Base-by-base conservation (phyloP, 1,139 yeast genomes). In the Magnusiomyces fungicola region DNA sequence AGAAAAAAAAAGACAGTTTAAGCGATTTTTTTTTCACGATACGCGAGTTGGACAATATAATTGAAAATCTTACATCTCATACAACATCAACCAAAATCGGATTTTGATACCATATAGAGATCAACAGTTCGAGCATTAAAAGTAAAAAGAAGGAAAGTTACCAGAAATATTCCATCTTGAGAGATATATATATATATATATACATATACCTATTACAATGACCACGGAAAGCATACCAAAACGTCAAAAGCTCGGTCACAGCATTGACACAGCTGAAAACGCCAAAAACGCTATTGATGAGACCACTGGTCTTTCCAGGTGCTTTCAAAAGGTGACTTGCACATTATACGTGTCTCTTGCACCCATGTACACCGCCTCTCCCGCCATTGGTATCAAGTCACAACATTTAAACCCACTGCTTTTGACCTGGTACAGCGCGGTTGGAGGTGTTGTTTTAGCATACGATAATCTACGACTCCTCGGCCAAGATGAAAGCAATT, bases 331-430 rank as follows among this genome's bases (percentile, higher is more conserved):
- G 42, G 78, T 83, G 49, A 74, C 80, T 41, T 74, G 88, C 2
- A 71, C 79, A 19, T 66, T 92, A 65, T 88, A 89, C 62, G 80
- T 89, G 3, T 87, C 96, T 3, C 67, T 92, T 50, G 96, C 97
- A 10, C 97, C 98, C 48, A 71, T 80, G 53, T 85, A 80, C 66
- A 64, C 81, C 44, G 72, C 74, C 47, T 73, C 76, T 47, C 95
- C 96, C 4, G 65, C 81, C 30, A 79, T 79, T 53, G 98, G 97
- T 32, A 75, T 90, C 56, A 80, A 81, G 65, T 74, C 81, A 38
- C 97, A 90, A 69, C 97, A 92, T 68, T 71, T 92, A 57, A 96
- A 92, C 62, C 90, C 94, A 4, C 72, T 92, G 67, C 71, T 92
- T 36, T 87, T 92, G 96, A 80, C 84, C 45, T 88, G 84, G 64